A percentile compares a stretch with the other conserved stretches of the same genome.
phyloP scores from a whole-genome alignment of 495 filamentous ascomycete species.

The Paragyromitra xinjiangensis region DNA sequence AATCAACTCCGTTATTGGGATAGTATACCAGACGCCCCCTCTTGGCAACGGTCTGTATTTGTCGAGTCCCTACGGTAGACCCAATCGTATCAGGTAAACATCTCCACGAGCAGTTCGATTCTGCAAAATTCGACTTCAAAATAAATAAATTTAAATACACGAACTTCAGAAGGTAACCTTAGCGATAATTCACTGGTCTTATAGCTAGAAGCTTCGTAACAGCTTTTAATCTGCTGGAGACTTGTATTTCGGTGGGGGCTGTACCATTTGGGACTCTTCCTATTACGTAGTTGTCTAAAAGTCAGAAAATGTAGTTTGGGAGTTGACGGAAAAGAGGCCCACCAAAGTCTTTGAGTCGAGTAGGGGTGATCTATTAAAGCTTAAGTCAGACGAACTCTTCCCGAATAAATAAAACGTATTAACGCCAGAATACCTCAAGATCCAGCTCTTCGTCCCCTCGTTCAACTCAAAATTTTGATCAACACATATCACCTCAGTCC shows the following conservation, averaged over 20 bases:
- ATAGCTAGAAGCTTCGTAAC: neutral
- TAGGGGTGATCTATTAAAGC: neutral
- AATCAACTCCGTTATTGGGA: too few species aligned
- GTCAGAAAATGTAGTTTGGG: neutral
- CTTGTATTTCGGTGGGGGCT: neutral
- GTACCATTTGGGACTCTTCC: neutral
- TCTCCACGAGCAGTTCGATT: too few species aligned
- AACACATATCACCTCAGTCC: neutral
- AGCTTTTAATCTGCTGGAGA: neutral
- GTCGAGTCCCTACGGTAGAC: too few species aligned
- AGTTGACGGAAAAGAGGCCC: neutral
- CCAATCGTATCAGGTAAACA: too few species aligned
- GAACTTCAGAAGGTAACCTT: too few species aligned
- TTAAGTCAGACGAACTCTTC: neutral
- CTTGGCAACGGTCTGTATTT: too few species aligned
- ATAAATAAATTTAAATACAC: too few species aligned
- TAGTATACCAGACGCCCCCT: too few species aligned
- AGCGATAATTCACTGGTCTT: too few species aligned
- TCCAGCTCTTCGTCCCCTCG: conserved; percentile 7
- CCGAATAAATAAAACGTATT: neutral
- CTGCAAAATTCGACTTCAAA: too few species aligned
- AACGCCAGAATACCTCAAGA: neutral
- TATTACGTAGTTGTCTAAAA: neutral
- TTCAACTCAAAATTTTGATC: neutral
- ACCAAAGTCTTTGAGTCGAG: neutral